Percentiles rank a stretch among this genome's conserved stretches.
Evolutionary conservation across 2,329 filamentous ascomycete species (phyloP).

Genomic region (Didymella segeticola): DNA sequence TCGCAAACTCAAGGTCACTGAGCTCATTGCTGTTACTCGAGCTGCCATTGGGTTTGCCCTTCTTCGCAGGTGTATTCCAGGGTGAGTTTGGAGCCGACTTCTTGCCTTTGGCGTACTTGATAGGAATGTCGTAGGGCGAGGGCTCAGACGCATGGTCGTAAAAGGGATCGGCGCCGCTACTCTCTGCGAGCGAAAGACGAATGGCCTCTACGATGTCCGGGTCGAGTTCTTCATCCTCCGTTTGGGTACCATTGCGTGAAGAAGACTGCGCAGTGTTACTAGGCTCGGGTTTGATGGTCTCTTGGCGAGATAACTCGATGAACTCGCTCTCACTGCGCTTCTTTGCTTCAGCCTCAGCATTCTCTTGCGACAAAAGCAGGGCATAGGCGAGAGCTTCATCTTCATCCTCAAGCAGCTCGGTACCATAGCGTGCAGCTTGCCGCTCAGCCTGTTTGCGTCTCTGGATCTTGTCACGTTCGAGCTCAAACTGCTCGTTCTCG

Average conservation of each 20-base stretch:
- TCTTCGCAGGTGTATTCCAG: conserved; percentile 35
- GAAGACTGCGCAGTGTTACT: conserved; percentile 37
- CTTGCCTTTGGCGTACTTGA: conserved; percentile 53
- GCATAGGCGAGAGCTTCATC: conserved; percentile 70
- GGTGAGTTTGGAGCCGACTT: conserved; percentile 32
- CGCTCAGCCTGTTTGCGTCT: conserved; percentile 72
- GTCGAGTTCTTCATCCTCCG: conserved; percentile 58
- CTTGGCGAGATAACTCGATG: conserved; percentile 30
- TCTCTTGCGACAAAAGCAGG: conserved; percentile 67
- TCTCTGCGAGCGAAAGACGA: conserved; percentile 55
- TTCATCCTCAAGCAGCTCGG: conserved; percentile 71
- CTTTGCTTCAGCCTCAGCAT: conserved; percentile 57
- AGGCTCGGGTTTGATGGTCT: conserved; percentile 25
- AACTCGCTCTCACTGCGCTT: conserved; percentile 53
- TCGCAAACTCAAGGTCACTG: conserved; percentile 66
- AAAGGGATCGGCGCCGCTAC: conserved; percentile 5
- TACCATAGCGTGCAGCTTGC: conserved; percentile 81
- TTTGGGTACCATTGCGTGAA: conserved; percentile 28
- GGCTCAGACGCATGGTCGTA: conserved; percentile 15
- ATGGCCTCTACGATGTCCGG: conserved; percentile 69
- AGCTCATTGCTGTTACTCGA: conserved; percentile 53
- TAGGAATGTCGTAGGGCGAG: conserved; percentile 52
- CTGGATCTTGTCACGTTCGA: conserved; percentile 74
- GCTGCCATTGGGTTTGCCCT: conserved; percentile 40
- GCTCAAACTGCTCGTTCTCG: conserved; percentile 80